Base-by-base conservation (phyloP, 2,329 filamentous ascomycete species). In the Botrytis aclada region DNA sequence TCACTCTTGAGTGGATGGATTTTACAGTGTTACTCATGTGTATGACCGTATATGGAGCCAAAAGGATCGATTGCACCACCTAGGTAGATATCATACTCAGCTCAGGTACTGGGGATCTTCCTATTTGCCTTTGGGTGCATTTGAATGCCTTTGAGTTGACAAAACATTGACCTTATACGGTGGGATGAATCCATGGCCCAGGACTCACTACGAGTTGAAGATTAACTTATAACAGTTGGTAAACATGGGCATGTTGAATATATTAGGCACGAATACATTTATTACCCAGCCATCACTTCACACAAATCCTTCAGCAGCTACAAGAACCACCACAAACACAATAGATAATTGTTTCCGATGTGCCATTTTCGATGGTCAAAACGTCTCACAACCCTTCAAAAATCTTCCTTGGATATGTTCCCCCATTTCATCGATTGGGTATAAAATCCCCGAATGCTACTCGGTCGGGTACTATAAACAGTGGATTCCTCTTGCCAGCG, bases 401-500 rank as follows among this genome's bases (percentile, higher is more conserved):
- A n/a, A 29, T 32, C 64, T 54, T 29, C 16, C 60, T 41, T 62
- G 60, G 34, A n/a, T n/a, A n/a, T 22, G 32, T 67, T 41, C 37
- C 25, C 47, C 47, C 64, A 67, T 56, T 47, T 54, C n/a, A 69
- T 69, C 65, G 25, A 69, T 69, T 69, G 65, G 65, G 39, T 56
- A 56, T 32, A 41, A 51, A 69, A 69, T 32, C 47, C 51, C 65
- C 65, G 65, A 43, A 56, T 67, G 25, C 65, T 69, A 51, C 47
- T 58, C 65, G 65, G 65, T 32, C 65, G 39, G 51, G 34, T 64
- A 45, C 29, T 43, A 41, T 43, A 64, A 54, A 54, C 45, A 54
- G 64, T 69, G 65, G 65, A 58, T 69, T 56, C 29, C n/a, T 25
- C 39, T 56, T 69, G 65, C 65, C 65, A 69, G 65, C 65, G 65